phyloP scores from a whole-genome alignment of 2,329 filamentous ascomycete genomes.

The Alternaria panax region DNA sequence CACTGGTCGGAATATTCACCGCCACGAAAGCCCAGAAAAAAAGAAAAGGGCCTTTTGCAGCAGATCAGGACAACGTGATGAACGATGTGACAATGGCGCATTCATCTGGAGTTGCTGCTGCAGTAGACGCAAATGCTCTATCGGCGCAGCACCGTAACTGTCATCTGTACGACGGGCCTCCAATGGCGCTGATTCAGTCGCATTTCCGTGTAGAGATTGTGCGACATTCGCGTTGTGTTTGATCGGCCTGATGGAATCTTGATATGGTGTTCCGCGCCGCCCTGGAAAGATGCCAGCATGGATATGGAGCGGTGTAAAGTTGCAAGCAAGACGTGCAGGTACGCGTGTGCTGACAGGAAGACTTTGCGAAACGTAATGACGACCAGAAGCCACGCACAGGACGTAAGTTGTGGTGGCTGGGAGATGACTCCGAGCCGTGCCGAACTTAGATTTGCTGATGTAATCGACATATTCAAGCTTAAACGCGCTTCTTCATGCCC shows the following conservation, averaged over 20 bases:
- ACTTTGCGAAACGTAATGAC: constrained; percentile 1
- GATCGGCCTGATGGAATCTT: constrained; percentile 1
- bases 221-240: constrained; percentile 10
- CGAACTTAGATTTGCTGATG: not conserved
- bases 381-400: not conserved
- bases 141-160: constrained; percentile 22
- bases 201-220: constrained; percentile 9
- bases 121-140: constrained; percentile 3
- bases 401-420: not conserved
- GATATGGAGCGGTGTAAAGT: not conserved
- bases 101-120: constrained; percentile 13
- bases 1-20: constrained; percentile 1
- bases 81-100: not conserved
- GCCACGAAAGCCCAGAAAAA: constrained; percentile 3
- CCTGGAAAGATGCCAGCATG: not conserved
- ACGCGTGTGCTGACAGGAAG: not conserved
- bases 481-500: not conserved
- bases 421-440: not conserved
- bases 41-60: not conserved
- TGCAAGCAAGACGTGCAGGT: constrained; percentile 1
- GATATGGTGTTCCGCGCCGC: not conserved
- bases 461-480: not conserved
- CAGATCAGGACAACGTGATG: not conserved
- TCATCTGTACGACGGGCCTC: constrained; percentile 19
- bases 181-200: constrained; percentile 22